These are phyloP conservation scores for Lactifluus echinatus DNA, from an alignment of 768 basidiomycete genomes.

Conservation along the genomic window DNA sequence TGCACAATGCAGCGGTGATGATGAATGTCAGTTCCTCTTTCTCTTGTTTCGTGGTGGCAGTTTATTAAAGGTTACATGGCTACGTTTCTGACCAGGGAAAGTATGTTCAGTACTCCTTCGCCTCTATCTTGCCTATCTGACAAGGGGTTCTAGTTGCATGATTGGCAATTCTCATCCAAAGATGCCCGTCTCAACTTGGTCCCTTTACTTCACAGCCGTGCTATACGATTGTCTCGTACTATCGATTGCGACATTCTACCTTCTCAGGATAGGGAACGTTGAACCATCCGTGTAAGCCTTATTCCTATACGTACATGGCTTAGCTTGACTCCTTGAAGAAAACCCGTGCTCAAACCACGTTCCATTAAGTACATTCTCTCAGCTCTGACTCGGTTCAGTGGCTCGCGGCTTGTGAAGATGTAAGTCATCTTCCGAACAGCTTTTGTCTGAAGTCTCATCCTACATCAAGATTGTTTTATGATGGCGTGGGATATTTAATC, in stretches of 20 bases:
- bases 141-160: slow-evolving; percentile 36
- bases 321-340: background rate
- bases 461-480: slow-evolving; percentile 51
- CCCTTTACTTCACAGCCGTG: slow-evolving; percentile 50
- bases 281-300: slow-evolving; percentile 25
- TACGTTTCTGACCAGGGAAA: slow-evolving; percentile 27
- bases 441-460: background rate
- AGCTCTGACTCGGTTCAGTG: slow-evolving; percentile 3
- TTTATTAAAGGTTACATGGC: background rate
- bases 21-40: background rate
- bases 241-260: slow-evolving; percentile 40
- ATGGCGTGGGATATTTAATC: slow-evolving; percentile 56
- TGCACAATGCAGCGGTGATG: slow-evolving; percentile 4
- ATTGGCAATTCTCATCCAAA: slow-evolving; percentile 25
- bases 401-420: slow-evolving; percentile 23
- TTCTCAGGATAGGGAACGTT: slow-evolving; percentile 38
- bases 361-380: background rate
- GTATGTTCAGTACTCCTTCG: slow-evolving; percentile 22
- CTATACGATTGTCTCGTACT: slow-evolving; percentile 47
- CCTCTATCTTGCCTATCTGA: background rate
- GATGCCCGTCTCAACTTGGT: slow-evolving; percentile 37
- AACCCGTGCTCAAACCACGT: background rate
- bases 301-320: background rate
- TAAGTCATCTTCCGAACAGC: slow-evolving; percentile 12
- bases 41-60: background rate